Evolutionary conservation across 2,329 filamentous ascomycete genomes (phyloP).

Genomic region (Cercospora zeina): DNA sequence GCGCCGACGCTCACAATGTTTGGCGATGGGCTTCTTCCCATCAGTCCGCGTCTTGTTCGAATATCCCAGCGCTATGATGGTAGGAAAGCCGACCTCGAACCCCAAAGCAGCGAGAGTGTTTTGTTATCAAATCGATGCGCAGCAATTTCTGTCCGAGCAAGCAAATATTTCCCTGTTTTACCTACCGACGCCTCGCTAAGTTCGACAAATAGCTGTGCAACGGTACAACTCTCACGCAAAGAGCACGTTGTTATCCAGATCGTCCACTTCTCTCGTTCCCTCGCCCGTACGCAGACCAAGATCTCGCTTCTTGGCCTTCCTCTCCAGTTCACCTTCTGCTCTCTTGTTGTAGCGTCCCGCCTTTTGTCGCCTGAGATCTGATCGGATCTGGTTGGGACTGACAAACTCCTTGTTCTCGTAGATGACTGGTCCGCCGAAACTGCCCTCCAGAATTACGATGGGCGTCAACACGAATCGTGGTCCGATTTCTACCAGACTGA

Average conservation of each 20-base stretch:
- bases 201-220: background rate
- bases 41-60: too few relatives aligned
- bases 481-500: constrained; percentile 88
- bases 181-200: constrained; percentile 17
- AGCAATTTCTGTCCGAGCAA: background rate
- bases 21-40: too few relatives aligned
- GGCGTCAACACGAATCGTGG: constrained; percentile 90
- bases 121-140: too few relatives aligned
- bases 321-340: constrained; percentile 71
- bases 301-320: constrained; percentile 70
- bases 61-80: too few relatives aligned
- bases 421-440: constrained; percentile 92
- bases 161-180: background rate
- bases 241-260: constrained; percentile 72
- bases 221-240: constrained; percentile 63
- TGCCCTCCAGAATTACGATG: constrained; percentile 91
- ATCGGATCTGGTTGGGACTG: constrained; percentile 84
- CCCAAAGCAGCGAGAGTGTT: background rate
- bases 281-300: constrained; percentile 73
- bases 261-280: constrained; percentile 62
- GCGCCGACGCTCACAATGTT: too few relatives aligned
- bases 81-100: too few relatives aligned
- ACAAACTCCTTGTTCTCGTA: constrained; percentile 99
- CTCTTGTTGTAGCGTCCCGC: constrained; percentile 75
- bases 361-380: constrained; percentile 74